Evolutionary conservation across 148 eudicot genomes (phyloP).

Genomic region (Amaranthus hypochondriacus): DNA sequence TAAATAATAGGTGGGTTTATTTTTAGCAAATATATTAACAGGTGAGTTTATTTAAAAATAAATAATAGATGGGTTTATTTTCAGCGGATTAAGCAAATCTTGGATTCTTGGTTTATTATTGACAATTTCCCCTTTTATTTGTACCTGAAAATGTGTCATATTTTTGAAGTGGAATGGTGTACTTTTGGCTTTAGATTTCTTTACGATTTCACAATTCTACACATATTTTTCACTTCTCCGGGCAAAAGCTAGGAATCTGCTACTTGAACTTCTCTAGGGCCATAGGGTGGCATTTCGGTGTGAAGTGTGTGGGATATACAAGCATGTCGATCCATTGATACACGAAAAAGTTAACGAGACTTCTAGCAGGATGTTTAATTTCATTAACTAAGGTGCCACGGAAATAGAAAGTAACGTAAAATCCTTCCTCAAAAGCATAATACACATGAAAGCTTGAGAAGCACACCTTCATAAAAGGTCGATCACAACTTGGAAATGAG

Average conservation of each 20-base stretch:
- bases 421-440: not conserved
- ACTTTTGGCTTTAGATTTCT: too few relatives aligned
- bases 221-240: not conserved
- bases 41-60: too few relatives aligned
- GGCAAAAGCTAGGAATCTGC: not conserved
- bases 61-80: too few relatives aligned
- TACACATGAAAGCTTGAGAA: constrained; percentile 16
- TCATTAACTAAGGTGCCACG: not conserved
- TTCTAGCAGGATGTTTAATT: not conserved
- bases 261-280: not conserved
- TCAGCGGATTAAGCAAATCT: too few relatives aligned
- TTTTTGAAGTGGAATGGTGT: too few relatives aligned
- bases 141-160: too few relatives aligned
- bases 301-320: not conserved
- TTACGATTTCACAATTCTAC: too few relatives aligned
- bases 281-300: not conserved
- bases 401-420: not conserved
- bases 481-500: constrained; percentile 79
- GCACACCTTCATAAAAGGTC: constrained; percentile 86
- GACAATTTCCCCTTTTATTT: not conserved
- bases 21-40: too few relatives aligned
- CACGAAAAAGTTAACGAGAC: not conserved
- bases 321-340: not conserved
- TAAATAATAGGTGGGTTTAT: too few relatives aligned
- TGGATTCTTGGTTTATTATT: not conserved